A percentile compares a stretch with the other conserved stretches of the same genome.
Evolutionary conservation across 495 filamentous ascomycete species (phyloP).

Genomic region (Bombardia bombarda): DNA sequence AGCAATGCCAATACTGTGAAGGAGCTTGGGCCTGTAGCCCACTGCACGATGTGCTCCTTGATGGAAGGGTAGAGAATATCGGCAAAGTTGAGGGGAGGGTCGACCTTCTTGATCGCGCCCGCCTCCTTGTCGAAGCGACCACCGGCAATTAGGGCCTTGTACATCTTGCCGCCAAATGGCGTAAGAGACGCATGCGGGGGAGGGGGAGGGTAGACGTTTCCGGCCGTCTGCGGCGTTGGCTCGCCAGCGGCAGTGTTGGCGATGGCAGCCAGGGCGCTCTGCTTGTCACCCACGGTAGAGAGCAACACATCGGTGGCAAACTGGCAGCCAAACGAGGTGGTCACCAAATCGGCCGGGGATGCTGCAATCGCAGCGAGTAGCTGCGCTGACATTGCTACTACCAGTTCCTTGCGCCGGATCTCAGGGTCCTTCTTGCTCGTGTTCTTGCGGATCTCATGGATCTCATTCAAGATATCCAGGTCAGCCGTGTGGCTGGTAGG

Average conservation of each 20-base stretch:
- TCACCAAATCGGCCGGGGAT: slow-evolving; percentile 56
- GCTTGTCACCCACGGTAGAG: slow-evolving; percentile 65
- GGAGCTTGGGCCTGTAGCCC: slow-evolving; percentile 75
- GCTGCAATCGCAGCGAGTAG: slow-evolving; percentile 64
- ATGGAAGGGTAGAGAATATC: slow-evolving; percentile 69
- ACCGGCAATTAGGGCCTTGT: slow-evolving; percentile 81
- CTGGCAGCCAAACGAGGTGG: slow-evolving; percentile 76
- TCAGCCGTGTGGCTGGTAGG: slow-evolving; percentile 48
- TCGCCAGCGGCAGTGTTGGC: slow-evolving; percentile 60
- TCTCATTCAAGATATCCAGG: slow-evolving; percentile 57
- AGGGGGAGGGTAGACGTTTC: slow-evolving; percentile 29
- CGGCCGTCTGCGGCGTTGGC: slow-evolving; percentile 35
- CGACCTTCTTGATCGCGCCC: slow-evolving; percentile 57
- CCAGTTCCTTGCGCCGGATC: slow-evolving; percentile 65
- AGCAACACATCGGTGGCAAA: slow-evolving; percentile 78
- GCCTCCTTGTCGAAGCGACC: slow-evolving; percentile 68
- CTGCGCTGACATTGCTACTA: slow-evolving; percentile 55
- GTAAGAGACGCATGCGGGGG: slow-evolving; percentile 47
- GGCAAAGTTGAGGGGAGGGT: slow-evolving; percentile 77
- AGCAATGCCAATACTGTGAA: slow-evolving; percentile 76
- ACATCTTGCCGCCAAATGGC: slow-evolving; percentile 69
- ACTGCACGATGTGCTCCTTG: slow-evolving; percentile 63
- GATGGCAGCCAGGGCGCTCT: slow-evolving; percentile 58
- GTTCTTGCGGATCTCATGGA: slow-evolving; percentile 64
- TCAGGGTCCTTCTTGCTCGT: slow-evolving; percentile 89